These are phyloP conservation scores for Telfairia occidentalis DNA, from an alignment of 331 rosid species.

Conservation along the genomic window DNA sequence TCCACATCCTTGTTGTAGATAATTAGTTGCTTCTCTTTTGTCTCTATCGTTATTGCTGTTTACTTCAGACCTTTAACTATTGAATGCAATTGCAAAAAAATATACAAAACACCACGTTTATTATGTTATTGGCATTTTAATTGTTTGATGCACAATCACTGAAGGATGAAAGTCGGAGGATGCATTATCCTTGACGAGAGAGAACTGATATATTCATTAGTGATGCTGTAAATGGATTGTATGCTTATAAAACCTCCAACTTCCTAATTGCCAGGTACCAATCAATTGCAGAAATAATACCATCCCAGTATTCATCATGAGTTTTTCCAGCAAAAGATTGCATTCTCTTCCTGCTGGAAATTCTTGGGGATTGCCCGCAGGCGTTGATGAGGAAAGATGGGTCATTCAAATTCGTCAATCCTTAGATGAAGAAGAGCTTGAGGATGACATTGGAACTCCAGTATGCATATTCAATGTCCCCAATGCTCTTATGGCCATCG, in stretches of 20 bases:
- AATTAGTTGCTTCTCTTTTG: neutral
- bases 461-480: slow-evolving; percentile 67
- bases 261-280: neutral
- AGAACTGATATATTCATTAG: neutral
- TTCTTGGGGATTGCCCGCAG: slow-evolving; percentile 13
- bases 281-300: neutral
- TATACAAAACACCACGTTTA: neutral
- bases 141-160: neutral
- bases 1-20: neutral
- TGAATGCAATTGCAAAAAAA: neutral
- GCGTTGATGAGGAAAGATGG: slow-evolving; percentile 52
- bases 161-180: neutral
- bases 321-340: neutral
- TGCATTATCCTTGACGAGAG: neutral
- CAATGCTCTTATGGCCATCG: slow-evolving; percentile 46
- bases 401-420: slow-evolving; percentile 48
- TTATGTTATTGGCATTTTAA: neutral
- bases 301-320: neutral
- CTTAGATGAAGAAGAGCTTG: slow-evolving; percentile 47
- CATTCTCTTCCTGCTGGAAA: neutral
- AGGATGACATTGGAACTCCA: slow-evolving; percentile 28
- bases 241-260: neutral
- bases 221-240: neutral
- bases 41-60: neutral
- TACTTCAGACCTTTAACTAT: neutral